Evolutionary conservation across 768 basidiomycete species (phyloP), one percentile per base, ranked within the genome.

Genomic region (Panaeolus papilionaceus): DNA sequence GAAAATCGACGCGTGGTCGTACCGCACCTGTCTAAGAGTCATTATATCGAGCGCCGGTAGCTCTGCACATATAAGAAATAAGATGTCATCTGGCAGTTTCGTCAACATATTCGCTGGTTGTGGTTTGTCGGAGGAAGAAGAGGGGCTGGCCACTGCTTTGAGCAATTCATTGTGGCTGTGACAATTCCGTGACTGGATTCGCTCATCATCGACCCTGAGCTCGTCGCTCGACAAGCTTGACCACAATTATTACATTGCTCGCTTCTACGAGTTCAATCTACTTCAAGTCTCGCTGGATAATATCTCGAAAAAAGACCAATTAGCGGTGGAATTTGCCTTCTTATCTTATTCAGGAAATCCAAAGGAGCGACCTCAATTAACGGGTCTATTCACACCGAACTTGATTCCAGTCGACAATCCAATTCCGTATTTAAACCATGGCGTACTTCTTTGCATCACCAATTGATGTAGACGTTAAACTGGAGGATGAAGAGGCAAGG

Each of bases 361-460:
- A 14, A 58, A 8, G 54, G 16, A 28, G 33, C n/a, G 16, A 28
- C 54, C 33, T 33, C 54, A 37, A 7, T 51, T 51, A 26, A 51
- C n/a, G 47, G 47, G 23, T 20, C 54, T 33, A 18, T 16, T 58
- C 28, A 33, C 54, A 16, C 47, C 9, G 16, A 58, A 33, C 28
- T 18, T 23, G 23, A 23, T 28, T 58, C 28, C 54, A 12, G 54
- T 38, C 67, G 28, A 23, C 65, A 66, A 51, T 58, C 54, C 47
- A 51, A 14, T 58, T 12, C 33, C 28, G 26, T 58, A 58, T 37
- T 1, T 58, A 16, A 33, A 68, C 68, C 61, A 93, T 93, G 92
- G 91, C 96, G 58, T 96, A 93, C 80, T 97, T 98, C 84, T 98
- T 98, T 77, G 86, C 90, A 61, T 92, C 92, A 7, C 93, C 95